Conservation (phyloP, 2,329 filamentous ascomycete species). For the Laburnicola sp. region DNA sequence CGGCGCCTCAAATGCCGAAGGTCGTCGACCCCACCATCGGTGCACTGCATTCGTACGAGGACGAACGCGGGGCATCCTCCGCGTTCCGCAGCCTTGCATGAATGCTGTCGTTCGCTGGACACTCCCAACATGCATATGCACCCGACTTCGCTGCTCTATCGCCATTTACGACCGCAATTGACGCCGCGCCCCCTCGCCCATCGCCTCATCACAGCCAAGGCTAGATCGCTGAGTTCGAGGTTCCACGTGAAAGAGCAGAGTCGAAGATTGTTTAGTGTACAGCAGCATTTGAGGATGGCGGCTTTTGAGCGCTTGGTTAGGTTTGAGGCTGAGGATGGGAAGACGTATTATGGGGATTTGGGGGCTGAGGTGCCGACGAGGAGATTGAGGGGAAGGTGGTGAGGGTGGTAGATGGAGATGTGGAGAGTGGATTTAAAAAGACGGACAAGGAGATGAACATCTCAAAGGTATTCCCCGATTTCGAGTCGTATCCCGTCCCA, state of each 20-base stretch:
- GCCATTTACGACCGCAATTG: background rate
- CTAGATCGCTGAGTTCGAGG: background rate
- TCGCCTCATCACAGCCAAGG: background rate
- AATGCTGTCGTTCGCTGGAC: background rate
- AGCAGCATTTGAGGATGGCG: constrained; percentile 22
- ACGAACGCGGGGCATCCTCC: constrained; percentile 1
- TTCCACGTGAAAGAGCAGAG: background rate
- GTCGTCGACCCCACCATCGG: background rate
- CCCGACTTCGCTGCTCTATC: background rate
- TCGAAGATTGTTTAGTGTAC: background rate
- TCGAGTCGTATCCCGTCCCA: background rate
- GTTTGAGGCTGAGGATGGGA: constrained; percentile 36
- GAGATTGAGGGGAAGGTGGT: constrained; percentile 39
- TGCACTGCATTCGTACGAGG: background rate
- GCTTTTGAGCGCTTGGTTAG: constrained; percentile 41
- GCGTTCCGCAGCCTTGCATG: background rate
- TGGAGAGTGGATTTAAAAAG: constrained; percentile 36
- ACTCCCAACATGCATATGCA: background rate
- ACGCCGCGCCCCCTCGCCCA: background rate
- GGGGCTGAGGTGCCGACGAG: constrained; percentile 31
- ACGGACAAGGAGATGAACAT: constrained; percentile 31
- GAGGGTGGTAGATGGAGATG: constrained; percentile 34
- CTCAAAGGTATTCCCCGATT: constrained; percentile 20
- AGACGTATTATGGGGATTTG: constrained; percentile 37
- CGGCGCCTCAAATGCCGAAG: constrained; percentile 5